Percentiles rank a stretch among this genome's conserved stretches.
phyloP scores from a whole-genome alignment of 108 stramenopile genomes.

The Nitzschia inconspicua region DNA sequence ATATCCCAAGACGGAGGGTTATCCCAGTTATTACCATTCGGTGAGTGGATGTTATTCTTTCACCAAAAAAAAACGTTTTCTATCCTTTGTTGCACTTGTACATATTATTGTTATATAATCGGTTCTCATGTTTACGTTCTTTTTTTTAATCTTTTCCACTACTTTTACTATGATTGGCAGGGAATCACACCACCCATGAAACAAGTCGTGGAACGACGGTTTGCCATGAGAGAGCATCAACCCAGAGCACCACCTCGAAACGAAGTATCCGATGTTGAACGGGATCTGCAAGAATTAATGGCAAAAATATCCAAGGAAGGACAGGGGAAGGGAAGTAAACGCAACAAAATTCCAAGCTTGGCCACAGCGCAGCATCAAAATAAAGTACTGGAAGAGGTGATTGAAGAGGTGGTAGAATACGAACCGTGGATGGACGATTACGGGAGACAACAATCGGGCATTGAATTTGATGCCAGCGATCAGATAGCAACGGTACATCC shows the following conservation, averaged over 20 bases:
- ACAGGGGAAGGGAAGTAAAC: slow-evolving; percentile 33
- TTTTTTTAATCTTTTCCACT: too few species aligned
- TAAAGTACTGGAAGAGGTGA: slow-evolving; percentile 72
- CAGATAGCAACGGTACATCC: slow-evolving; percentile 60
- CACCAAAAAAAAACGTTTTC: too few species aligned
- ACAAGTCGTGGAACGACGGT: slow-evolving; percentile 80
- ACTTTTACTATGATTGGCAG: slow-evolving; percentile 72
- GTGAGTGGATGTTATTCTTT: too few species aligned
- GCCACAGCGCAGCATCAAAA: slow-evolving; percentile 34
- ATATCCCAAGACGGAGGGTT: slow-evolving; percentile 46
- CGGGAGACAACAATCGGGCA: slow-evolving; percentile 49
- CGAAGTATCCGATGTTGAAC: slow-evolving; percentile 66
- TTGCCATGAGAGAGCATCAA: slow-evolving; percentile 66
- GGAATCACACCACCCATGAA: slow-evolving; percentile 87
- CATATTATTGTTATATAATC: too few species aligned
- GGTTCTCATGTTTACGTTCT: too few species aligned
- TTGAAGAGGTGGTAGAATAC: slow-evolving; percentile 81
- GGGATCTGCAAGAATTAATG: slow-evolving; percentile 64
- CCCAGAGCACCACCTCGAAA: slow-evolving; percentile 42
- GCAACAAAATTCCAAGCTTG: slow-evolving; percentile 33
- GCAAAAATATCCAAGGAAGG: slow-evolving; percentile 48
- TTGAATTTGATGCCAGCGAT: slow-evolving; percentile 49
- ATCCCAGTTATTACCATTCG: slow-evolving; percentile 7
- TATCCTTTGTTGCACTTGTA: too few species aligned
- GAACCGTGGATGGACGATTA: slow-evolving; percentile 87